phyloP scores from a whole-genome alignment of 2,329 filamentous ascomycete species.

The Stromatinia cepivora region DNA sequence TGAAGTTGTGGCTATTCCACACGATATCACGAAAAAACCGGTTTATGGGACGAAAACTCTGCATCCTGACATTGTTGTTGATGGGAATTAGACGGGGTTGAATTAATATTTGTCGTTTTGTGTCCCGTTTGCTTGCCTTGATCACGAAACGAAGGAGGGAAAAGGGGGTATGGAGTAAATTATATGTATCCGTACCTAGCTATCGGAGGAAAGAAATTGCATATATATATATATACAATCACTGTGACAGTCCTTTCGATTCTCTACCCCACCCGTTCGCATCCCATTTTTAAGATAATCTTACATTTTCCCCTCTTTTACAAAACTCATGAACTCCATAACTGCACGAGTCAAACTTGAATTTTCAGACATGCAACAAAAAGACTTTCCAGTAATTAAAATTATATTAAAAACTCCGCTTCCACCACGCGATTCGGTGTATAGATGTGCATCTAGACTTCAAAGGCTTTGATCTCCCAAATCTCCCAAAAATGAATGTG shows the following conservation, averaged over 20 bases:
- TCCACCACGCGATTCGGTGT: background rate
- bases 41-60: constrained; percentile 31
- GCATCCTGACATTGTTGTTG: constrained; percentile 29
- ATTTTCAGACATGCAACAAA: background rate
- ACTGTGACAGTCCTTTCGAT: background rate
- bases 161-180: no score
- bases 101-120: background rate
- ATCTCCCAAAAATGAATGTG: background rate
- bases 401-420: constrained; percentile 10
- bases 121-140: background rate
- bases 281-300: background rate
- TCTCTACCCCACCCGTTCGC: background rate
- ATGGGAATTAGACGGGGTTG: background rate
- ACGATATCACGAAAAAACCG: constrained; percentile 30
- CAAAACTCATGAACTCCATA: background rate
- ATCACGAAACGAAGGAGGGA: background rate
- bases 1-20: constrained; percentile 29
- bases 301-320: background rate
- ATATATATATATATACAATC: background rate
- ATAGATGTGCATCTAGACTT: background rate
- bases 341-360: background rate
- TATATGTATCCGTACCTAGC: background rate
- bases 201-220: background rate
- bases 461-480: background rate
- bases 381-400: background rate